Conservation (phyloP, 768 basidiomycete species). For the Auricularia auricula-judae region DNA sequence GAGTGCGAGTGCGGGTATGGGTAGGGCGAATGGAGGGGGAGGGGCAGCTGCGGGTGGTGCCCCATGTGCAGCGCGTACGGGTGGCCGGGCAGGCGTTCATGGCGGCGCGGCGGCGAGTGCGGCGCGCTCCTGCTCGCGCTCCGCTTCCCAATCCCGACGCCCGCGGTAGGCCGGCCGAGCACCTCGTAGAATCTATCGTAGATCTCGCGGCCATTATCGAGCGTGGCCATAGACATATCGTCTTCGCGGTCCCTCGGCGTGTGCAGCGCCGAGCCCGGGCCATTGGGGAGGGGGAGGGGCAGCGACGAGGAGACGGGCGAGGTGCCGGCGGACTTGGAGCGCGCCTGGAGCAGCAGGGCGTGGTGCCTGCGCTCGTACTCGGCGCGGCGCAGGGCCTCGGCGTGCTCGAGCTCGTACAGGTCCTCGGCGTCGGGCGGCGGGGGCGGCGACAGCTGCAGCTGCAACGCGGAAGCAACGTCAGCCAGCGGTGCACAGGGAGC, state of each 20-base stretch:
- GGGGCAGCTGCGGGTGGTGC: not conserved
- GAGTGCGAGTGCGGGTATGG: not conserved
- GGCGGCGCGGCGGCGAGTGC: not conserved
- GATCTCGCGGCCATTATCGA: not conserved
- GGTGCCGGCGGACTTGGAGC: slow-evolving; percentile 6
- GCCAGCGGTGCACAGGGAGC: not conserved
- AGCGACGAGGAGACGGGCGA: slow-evolving; percentile 6
- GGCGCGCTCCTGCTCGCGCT: slow-evolving; percentile 3
- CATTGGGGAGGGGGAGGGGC: not conserved
- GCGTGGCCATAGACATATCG: not conserved
- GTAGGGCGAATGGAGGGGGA: not conserved
- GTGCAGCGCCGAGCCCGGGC: slow-evolving; percentile 13
- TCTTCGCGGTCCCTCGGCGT: not conserved
- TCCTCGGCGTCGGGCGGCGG: slow-evolving; percentile 74
- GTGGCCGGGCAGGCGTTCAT: not conserved
- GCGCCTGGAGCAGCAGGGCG: slow-evolving; percentile 37
- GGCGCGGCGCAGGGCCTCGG: slow-evolving; percentile 75
- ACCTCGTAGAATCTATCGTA: not conserved
- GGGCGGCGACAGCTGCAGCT: slow-evolving; percentile 49
- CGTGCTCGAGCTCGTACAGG: slow-evolving; percentile 76
- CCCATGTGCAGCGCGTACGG: not conserved
- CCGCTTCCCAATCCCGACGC: not conserved
- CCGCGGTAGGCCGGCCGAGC: not conserved
- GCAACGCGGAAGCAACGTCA: not conserved
- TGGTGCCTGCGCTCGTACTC: slow-evolving; percentile 75